Evolutionary conservation across 2,329 filamentous ascomycete genomes (phyloP), one percentile per base, ranked within the genome.

Genomic region (Xylogone sp.): DNA sequence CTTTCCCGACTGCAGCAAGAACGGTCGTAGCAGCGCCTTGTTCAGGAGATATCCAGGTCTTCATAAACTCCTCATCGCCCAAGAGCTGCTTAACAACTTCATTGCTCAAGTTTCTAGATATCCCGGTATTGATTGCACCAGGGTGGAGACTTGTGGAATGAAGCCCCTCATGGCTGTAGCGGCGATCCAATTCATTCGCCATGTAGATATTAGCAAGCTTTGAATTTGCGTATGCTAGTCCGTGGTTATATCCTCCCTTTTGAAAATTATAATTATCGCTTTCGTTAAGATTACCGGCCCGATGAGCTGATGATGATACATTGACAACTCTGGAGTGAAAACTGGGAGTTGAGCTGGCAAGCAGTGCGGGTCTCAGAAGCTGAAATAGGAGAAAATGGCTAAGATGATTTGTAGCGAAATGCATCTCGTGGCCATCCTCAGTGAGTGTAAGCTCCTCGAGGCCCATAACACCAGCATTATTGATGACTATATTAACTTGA

Each of bases 371-470:
- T 20, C 73, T 74, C 18, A 82, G 68, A 2, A 79, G 69, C 24
- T 76, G 64, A 56, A 78, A 76, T 18, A 81, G 69, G 0, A 80
- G 69, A 64, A 81, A 81, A 56, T 80, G 75, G 20, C 65, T 68
- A 2, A 83, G 66, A 58, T 81, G 73, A 59, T 80, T 80, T 12
- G 69, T 74, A 46, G 70, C 76, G 52, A 81, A 74, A 51, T 81
- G 75, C 0, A 63, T 61, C 55, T 82, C 77, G 58, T 71, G 72
- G 29, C 74, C 75, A 53, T 78, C 75, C 19, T 55, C 55, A 2
- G 72, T 78, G 21, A 68, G n/a, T n/a, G n/a, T n/a, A n/a, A n/a
- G n/a, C n/a, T n/a, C n/a, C n/a, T n/a, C n/a, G n/a, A n/a, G n/a
- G n/a, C n/a, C n/a, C n/a, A n/a, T n/a, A n/a, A n/a, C n/a, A n/a